Percentiles rank a stretch among this genome's conserved stretches.
Evolutionary conservation across 768 basidiomycete genomes (phyloP).

Genomic region (Asterophora lycoperdoides): DNA sequence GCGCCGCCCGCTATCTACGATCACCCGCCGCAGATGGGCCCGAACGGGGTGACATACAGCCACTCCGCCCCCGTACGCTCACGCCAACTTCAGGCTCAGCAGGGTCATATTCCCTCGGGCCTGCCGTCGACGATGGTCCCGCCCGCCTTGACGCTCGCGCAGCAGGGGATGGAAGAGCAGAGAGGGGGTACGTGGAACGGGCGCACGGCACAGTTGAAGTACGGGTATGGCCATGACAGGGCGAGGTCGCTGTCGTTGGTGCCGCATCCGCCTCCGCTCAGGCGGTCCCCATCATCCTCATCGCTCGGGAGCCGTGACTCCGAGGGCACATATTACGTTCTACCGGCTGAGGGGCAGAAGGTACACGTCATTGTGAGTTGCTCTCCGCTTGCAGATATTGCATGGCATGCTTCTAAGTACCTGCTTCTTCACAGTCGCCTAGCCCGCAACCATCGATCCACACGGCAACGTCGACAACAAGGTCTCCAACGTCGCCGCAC

Average conservation of each 20-base stretch:
- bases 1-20: conserved; percentile 57
- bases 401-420: background rate
- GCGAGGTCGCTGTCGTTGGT: conserved; percentile 21
- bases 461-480: conserved; percentile 56
- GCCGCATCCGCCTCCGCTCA: conserved; percentile 15
- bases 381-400: conserved; percentile 6
- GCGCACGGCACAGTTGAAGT: conserved; percentile 13
- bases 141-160: conserved; percentile 28
- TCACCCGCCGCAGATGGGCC: conserved; percentile 46
- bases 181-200: conserved; percentile 14
- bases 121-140: conserved; percentile 32
- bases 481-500: conserved; percentile 49
- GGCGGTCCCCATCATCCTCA: conserved; percentile 31
- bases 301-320: conserved; percentile 50
- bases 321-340: conserved; percentile 71
- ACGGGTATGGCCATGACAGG: conserved; percentile 21
- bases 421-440: conserved; percentile 28
- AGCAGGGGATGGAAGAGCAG: conserved; percentile 23
- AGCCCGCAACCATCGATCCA: conserved; percentile 49
- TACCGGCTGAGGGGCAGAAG: conserved; percentile 69
- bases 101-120: conserved; percentile 18
- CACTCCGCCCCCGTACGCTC: conserved; percentile 55
- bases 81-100: conserved; percentile 26
- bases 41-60: conserved; percentile 64
- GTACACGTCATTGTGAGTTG: conserved; percentile 67